Evolutionary conservation across 2,329 filamentous ascomycete genomes (phyloP).

Genomic region (Periconia digitata): DNA sequence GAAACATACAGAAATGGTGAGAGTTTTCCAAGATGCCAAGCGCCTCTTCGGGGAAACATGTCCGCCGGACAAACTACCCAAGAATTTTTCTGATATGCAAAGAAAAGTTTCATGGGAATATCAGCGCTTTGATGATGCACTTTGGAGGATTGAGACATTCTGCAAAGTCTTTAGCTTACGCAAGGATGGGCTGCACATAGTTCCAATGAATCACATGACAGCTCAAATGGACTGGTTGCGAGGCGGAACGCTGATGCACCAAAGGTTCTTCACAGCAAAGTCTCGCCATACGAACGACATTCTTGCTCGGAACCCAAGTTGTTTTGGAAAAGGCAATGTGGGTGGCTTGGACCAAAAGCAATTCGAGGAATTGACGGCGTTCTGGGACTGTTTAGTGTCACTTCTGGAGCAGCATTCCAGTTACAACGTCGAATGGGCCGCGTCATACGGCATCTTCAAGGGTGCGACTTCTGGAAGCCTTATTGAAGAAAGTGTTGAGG

Average conservation of each 20-base stretch:
- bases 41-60: slow-evolving; percentile 57
- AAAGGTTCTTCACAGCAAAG: slow-evolving; percentile 49
- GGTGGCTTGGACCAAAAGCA: slow-evolving; percentile 57
- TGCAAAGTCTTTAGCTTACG: slow-evolving; percentile 63
- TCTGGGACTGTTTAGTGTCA: slow-evolving; percentile 63
- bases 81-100: slow-evolving; percentile 57
- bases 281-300: slow-evolving; percentile 56
- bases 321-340: slow-evolving; percentile 60
- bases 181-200: slow-evolving; percentile 60
- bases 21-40: slow-evolving; percentile 58
- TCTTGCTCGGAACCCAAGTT: slow-evolving; percentile 57
- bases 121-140: slow-evolving; percentile 60
- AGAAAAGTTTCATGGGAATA: slow-evolving; percentile 50
- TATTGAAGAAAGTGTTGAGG: no score
- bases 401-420: slow-evolving; percentile 59
- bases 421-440: slow-evolving; percentile 55
- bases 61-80: slow-evolving; percentile 57
- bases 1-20: slow-evolving; percentile 52
- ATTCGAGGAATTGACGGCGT: slow-evolving; percentile 65
- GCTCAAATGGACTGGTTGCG: slow-evolving; percentile 66
- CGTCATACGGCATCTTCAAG: slow-evolving; percentile 60
- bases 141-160: slow-evolving; percentile 69
- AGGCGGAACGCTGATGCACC: slow-evolving; percentile 56
- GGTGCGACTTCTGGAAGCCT: no score
- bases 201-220: slow-evolving; percentile 45